Evolutionary conservation across 2,329 filamentous ascomycete genomes (phyloP), one percentile per base, ranked within the genome.

Genomic region (Penicillium sp.): DNA sequence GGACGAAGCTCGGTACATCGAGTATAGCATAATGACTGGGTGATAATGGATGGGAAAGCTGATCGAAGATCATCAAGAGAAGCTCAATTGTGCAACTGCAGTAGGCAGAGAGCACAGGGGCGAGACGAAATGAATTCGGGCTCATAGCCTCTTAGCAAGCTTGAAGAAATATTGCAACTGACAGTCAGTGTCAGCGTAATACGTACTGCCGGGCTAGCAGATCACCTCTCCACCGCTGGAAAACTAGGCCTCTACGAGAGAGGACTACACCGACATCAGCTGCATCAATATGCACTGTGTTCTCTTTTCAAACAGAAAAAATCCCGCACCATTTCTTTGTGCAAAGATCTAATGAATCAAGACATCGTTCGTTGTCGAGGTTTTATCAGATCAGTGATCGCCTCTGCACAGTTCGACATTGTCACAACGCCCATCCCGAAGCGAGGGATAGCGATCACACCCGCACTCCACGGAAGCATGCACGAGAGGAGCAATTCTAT

Each of bases 161-260:
- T 22, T 2, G 22, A 22, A 22, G 22, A 22, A 22, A 22, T 22
- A 22, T 22, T 22, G 22, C 22, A 22, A 22, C 22, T 31, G 31
- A 31, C 6, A 31, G 31, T 31, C 6, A 10, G 8, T 10, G 31
- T 31, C 31, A 31, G 28, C 31, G 8, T 31, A 31, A 31, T 31
- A 2, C 31, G 4, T 31, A 28, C 4, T 28, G 14, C 43, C n/a
- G 7, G 38, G 43, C 2, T n/a, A n/a, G 42, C 22, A 2, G 17
- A 37, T 58, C 45, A 17, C 14, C 25, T 22, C 47, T 35, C 55
- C 58, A 60, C 54, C 58, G 58, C 58, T 60, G 38, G 51, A 54
- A 34, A 54, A 25, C 20, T 31, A 37, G 49, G 34, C 37, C 11
- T 31, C 42, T 7, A 55, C 5, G 20, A 4, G 15, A n/a, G n/a